These are phyloP conservation scores for Penicillium roqueforti DNA, from an alignment of 495 filamentous ascomycete species.

Conservation along the genomic window DNA sequence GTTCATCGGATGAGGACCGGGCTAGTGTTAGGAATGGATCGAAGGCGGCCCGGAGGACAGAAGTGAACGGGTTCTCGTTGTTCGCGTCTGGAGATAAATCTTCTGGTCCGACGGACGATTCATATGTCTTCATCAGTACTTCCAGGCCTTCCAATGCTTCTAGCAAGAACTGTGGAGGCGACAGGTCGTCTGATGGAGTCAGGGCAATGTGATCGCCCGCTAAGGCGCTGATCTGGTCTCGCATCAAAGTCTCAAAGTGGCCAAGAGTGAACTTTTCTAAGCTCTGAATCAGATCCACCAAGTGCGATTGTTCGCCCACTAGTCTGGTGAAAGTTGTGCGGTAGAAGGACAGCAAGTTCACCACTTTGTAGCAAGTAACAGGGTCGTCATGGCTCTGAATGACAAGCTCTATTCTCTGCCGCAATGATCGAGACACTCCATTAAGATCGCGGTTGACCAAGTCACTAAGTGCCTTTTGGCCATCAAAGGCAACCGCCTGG, in stretches of 20 bases:
- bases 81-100: constrained; percentile 41
- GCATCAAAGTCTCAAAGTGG: constrained; percentile 76
- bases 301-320: constrained; percentile 61
- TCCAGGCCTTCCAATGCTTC: constrained; percentile 73
- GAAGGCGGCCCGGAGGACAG: constrained; percentile 75
- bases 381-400: constrained; percentile 90
- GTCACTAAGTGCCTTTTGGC: constrained; percentile 76
- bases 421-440: constrained; percentile 70
- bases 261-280: constrained; percentile 74
- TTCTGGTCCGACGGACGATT: constrained; percentile 66
- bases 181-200: constrained; percentile 53
- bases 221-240: constrained; percentile 68
- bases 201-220: constrained; percentile 65
- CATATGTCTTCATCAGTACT: constrained; percentile 75
- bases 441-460: constrained; percentile 82
- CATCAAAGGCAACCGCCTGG: constrained; percentile 67
- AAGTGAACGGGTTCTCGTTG: constrained; percentile 53
- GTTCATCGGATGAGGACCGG: constrained; percentile 59
- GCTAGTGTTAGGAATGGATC: constrained; percentile 80
- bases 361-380: constrained; percentile 81
- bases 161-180: constrained; percentile 76
- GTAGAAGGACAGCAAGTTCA: constrained; percentile 88
- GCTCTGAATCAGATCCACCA: constrained; percentile 63
- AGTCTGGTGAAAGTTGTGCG: constrained; percentile 76
- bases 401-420: constrained; percentile 83